Conservation (phyloP, 768 basidiomycete species). For the Gyrodon lividus region DNA sequence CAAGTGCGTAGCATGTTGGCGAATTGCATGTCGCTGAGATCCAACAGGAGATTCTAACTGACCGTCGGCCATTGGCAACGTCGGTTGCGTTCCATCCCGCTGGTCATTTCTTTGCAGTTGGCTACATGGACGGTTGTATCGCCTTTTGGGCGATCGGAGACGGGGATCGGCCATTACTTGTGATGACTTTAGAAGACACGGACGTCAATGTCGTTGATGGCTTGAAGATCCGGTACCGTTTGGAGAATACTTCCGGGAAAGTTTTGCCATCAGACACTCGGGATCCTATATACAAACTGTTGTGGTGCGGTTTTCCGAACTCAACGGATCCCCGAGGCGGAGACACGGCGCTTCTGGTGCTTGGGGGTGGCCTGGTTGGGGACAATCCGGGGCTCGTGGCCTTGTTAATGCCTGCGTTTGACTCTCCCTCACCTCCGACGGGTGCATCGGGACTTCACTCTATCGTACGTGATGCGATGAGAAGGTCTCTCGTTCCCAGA, state of each 20-base stretch:
- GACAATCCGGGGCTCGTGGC: conserved; percentile 63
- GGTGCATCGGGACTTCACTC: conserved; percentile 32
- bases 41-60: conserved; percentile 61
- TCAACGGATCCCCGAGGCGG: conserved; percentile 63
- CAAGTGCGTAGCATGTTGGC: conserved; percentile 39
- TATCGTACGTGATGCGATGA: conserved; percentile 60
- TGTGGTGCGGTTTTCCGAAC: conserved; percentile 79
- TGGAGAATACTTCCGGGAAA: background rate
- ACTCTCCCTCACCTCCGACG: conserved; percentile 47
- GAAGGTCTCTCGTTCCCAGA: conserved; percentile 50
- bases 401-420: conserved; percentile 67
- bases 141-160: conserved; percentile 84
- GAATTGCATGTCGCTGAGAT: background rate
- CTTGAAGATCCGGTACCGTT: conserved; percentile 42
- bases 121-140: conserved; percentile 79
- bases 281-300: conserved; percentile 84
- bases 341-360: conserved; percentile 68
- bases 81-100: conserved; percentile 72
- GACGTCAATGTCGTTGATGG: conserved; percentile 58
- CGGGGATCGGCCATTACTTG: conserved; percentile 69
- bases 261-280: conserved; percentile 24
- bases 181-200: conserved; percentile 62
- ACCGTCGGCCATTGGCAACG: conserved; percentile 69
- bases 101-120: conserved; percentile 74
- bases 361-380: conserved; percentile 67